A percentile compares a stretch with the other conserved stretches of the same genome.
phyloP scores from a whole-genome alignment of 192 early-diverging fungal genomes.

The Lobosporangium transversale region DNA sequence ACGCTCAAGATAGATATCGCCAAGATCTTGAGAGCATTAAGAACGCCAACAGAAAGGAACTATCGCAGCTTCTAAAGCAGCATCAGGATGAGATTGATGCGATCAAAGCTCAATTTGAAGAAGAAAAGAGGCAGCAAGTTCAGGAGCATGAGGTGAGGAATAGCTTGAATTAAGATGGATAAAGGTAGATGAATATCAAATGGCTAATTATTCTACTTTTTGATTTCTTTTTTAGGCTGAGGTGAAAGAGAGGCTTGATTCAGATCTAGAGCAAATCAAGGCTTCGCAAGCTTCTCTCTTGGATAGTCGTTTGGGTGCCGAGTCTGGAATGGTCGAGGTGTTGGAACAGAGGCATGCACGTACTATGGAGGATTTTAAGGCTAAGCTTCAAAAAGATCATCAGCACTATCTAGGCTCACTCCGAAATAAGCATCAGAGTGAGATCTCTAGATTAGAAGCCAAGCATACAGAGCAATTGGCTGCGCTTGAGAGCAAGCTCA shows the following conservation, averaged over 20 bases:
- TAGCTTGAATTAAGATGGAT: too few species aligned
- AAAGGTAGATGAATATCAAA: too few species aligned
- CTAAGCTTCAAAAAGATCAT: constrained; percentile 15
- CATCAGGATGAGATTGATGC: constrained; percentile 15
- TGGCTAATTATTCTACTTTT: too few species aligned
- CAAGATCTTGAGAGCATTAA: constrained; percentile 27
- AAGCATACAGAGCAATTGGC: background rate
- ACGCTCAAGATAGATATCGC: constrained; percentile 7
- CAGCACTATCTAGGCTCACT: constrained; percentile 1
- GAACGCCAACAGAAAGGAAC: constrained; percentile 5
- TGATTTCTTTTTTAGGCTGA: too few species aligned
- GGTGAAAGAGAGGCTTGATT: constrained; percentile 20
- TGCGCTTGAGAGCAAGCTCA: constrained; percentile 22
- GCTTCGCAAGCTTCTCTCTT: constrained; percentile 20
- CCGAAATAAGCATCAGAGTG: constrained; percentile 32
- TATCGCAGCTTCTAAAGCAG: constrained; percentile 5
- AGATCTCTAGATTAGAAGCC: constrained; percentile 1
- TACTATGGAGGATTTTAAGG: constrained; percentile 11
- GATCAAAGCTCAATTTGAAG: constrained; percentile 1
- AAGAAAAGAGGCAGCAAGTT: constrained; percentile 6
- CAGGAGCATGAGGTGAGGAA: constrained; percentile 25
- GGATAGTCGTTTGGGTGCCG: constrained; percentile 6
- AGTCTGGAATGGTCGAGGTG: constrained; percentile 10
- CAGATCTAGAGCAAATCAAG: constrained; percentile 26
- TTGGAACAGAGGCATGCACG: constrained; percentile 32